These are phyloP conservation scores for Euryodendron excelsum DNA, from an alignment of 148 eudicot genomes.

Conservation along the genomic window DNA sequence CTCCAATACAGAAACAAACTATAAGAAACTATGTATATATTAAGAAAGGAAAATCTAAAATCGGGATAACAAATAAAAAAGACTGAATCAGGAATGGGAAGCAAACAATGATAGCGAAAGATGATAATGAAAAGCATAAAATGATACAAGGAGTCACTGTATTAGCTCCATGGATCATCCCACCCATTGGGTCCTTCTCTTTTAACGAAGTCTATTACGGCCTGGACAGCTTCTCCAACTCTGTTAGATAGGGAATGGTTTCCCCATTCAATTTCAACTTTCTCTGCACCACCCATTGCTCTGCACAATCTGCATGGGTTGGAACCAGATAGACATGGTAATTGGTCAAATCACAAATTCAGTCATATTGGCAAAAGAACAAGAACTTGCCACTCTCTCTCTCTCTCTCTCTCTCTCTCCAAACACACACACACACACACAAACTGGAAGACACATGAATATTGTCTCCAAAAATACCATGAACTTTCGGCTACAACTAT, in stretches of 20 bases:
- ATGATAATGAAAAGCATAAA: neutral
- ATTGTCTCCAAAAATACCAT: neutral
- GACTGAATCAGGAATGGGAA: neutral
- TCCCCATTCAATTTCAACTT: conserved; percentile 77
- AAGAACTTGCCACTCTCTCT: neutral
- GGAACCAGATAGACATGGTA: neutral
- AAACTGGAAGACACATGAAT: neutral
- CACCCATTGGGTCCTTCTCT: conserved; percentile 88
- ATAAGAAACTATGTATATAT: neutral
- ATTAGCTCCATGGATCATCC: conserved; percentile 95
- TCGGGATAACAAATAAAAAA: neutral
- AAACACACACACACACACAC: neutral
- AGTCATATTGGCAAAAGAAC: neutral
- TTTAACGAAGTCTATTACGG: conserved; percentile 65
- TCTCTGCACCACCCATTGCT: conserved; percentile 96
- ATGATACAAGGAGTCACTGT: conserved; percentile 6
- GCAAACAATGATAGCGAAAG: neutral
- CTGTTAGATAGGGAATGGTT: conserved; percentile 91
- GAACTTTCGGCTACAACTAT: neutral
- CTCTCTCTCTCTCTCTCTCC: conserved; percentile 2
- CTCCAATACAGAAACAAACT: conserved; percentile 1
- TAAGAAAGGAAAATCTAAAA: neutral
- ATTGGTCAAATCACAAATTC: neutral
- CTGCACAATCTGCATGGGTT: conserved; percentile 61
- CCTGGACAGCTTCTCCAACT: conserved; percentile 77